Base-by-base conservation (phyloP, 257 asterid genomes). In the Datura wrightii region DNA sequence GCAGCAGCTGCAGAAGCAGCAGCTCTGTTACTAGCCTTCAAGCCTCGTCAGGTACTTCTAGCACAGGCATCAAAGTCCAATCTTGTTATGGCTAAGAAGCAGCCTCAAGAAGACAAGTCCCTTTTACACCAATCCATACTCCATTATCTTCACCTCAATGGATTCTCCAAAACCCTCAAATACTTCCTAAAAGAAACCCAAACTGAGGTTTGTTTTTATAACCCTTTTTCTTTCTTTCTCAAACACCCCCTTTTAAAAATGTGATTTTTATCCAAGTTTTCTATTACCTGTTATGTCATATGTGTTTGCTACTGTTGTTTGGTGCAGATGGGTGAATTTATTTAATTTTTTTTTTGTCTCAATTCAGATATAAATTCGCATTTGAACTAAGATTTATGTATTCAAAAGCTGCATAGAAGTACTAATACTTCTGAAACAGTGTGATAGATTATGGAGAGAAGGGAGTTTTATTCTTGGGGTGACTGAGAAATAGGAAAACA, bases 21-120 rank as follows among this genome's bases (percentile, higher is more conserved):
- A 42, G 41, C 58, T 19, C 37, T 34, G 34, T 67, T 85, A 37
- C 9, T 82, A 46, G 88, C 85, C 53, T 87, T 87, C 10, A 89
- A 89, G 78, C 88, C 89, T 71, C 81, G 88, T 39, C 88, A 87
- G 78, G 90, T 89, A 16, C 67, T 84, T 19, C 85, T 89, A 15
- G 87, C 90, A 2, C 65, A 86, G 10, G 67, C 83, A 82, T 79
- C 72, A 82, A 85, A 53, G 44, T 34, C 56, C 52, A 13, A 53
- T 18, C 48, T 66, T n/a, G 48, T 16, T 59, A 85, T 83, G 87
- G 76, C 67, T 11, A 86, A 84, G 72, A 88, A 74, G 69, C 83
- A 74, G 39, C 79, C 59, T 67, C 82, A 59, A 6, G 82, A 80
- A 48, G 48, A 56, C 3, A 83, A 84, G 78, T 60, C 82, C 37